phyloP scores from a whole-genome alignment of 495 filamentous ascomycete species.

The Peziza echinospora region DNA sequence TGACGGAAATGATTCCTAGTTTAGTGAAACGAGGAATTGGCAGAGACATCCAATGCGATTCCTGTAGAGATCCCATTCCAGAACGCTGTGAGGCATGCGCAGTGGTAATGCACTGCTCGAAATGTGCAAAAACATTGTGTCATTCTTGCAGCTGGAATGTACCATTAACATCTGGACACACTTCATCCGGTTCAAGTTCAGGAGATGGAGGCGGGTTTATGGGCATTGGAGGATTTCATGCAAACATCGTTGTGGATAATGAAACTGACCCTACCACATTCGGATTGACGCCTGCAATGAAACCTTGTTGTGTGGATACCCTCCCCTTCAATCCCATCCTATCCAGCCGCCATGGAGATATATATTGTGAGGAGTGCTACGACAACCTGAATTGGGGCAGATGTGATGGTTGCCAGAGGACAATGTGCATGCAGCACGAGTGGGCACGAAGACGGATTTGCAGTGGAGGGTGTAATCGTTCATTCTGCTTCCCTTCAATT shows the following conservation, averaged over 20 bases:
- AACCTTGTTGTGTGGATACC: conserved; percentile 15
- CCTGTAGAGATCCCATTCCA: conserved; percentile 12
- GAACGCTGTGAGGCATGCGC: conserved; percentile 20
- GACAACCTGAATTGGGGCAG: conserved; percentile 9
- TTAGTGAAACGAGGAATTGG: conserved; percentile 11
- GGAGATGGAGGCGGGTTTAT: neutral
- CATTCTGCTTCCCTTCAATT: conserved; percentile 15
- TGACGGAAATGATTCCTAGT: conserved; percentile 12
- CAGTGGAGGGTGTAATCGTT: conserved; percentile 13
- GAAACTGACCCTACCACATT: conserved; percentile 3
- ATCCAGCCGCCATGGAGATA: conserved; percentile 7
- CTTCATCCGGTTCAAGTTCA: conserved; percentile 8
- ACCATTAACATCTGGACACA: conserved; percentile 7
- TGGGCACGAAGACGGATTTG: conserved; percentile 15
- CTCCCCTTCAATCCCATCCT: conserved; percentile 7
- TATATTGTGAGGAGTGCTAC: conserved; percentile 15
- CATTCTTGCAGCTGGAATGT: conserved; percentile 15
- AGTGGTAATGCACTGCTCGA: conserved; percentile 19
- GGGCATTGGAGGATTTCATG: neutral
- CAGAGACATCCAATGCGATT: conserved; percentile 14
- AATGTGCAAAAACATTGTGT: conserved; percentile 15
- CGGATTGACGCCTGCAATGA: conserved; percentile 10
- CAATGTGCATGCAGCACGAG: conserved; percentile 18
- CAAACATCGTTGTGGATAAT: neutral
- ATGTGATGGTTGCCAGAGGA: conserved; percentile 14